Base-by-base conservation (phyloP, 148 eudicot species). In the Fagopyrum esculentum region DNA sequence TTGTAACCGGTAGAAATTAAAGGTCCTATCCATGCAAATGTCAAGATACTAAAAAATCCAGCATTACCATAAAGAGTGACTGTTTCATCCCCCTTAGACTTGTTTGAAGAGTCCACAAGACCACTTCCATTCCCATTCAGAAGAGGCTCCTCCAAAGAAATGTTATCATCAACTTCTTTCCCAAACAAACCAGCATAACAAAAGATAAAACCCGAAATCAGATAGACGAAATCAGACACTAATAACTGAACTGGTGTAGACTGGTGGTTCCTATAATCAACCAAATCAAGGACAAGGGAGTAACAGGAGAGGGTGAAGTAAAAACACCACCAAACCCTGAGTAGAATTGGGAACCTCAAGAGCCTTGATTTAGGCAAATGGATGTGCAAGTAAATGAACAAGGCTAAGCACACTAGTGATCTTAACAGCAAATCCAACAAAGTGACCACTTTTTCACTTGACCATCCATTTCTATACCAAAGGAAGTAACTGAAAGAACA, bases 321-420 rank as follows among this genome's bases (percentile, higher is more conserved):
- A 72, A 83, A 47, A 8, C 79, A 85, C 91, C 90, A 93, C 97
- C 92, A 93, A 43, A 88, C 64, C 79, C 87, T 93, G 74, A 93
- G 74, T 19, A 82, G 72, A 47, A 86, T 4, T 6, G 94, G 92
- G 64, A 88, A 86, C 56, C 78, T 85, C 19, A 74, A 68, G 50
- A 78, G 82, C 75, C 75, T 66, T 44, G 78, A 77, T 9, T 77
- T 74, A 63, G 54, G 44, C 55, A 79, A 75, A 56, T 81, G 83
- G 19, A 66, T 66, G 49, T 80, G 76, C 78, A 87, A 73, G 50
- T 82, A 86, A 78, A 84, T 77, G 72, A 75, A 84, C 30, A 89
- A 54, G 43, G 77, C 48, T 12, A 85, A 54, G 87, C 89, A 87
- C 73, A 84, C 68, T 9, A 86, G 4, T 13, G 84, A 60, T 76